Conservation (phyloP, 106 monocot genomes). For the Allium cepa region DNA sequence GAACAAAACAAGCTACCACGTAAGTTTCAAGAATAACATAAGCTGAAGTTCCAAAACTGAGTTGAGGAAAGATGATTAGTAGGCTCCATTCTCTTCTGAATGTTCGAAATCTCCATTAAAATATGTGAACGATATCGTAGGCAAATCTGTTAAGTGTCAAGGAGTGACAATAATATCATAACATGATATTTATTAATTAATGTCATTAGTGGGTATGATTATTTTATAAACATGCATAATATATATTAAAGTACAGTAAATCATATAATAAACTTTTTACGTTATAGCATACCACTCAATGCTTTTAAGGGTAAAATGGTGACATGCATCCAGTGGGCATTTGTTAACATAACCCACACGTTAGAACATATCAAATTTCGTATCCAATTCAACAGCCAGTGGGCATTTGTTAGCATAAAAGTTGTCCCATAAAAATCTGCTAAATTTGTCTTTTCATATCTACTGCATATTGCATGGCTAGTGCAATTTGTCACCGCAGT, state of each 20-base stretch:
- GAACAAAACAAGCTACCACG: no score
- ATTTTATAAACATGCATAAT: neutral
- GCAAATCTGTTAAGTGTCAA: conserved; percentile 58
- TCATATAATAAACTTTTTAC: no score
- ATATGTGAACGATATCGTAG: conserved; percentile 64
- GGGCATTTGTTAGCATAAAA: no score
- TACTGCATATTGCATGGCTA: neutral
- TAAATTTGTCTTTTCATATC: no score
- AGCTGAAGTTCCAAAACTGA: neutral
- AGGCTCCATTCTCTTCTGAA: neutral
- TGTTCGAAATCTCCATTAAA: conserved; percentile 15
- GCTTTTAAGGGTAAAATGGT: no score
- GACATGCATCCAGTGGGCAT: no score
- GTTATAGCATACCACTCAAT: no score
- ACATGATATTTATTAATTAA: neutral
- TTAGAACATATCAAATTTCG: no score
- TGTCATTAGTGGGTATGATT: neutral
- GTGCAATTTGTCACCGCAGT: neutral
- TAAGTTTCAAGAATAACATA: no score
- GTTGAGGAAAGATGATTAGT: neutral
- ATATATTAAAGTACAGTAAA: neutral
- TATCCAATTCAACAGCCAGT: no score
- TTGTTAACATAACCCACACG: no score
- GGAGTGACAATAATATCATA: neutral
- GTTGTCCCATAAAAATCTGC: no score